These are phyloP conservation scores for Gymnopus androsaceus DNA, from an alignment of 1,284 basidiomycete species.

Conservation along the genomic window DNA sequence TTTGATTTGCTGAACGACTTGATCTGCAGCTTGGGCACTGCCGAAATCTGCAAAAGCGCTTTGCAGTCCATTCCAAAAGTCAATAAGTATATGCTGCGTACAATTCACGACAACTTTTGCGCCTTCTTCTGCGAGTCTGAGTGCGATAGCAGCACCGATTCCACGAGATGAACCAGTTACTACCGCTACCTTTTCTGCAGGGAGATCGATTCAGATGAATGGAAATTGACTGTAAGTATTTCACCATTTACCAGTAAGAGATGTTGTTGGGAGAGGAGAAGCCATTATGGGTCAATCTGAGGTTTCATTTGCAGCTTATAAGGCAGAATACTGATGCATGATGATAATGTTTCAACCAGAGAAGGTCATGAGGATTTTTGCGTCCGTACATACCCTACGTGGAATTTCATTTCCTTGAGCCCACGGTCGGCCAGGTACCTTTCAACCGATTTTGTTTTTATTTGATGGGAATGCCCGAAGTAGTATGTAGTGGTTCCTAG, in stretches of 20 bases:
- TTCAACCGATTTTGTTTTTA: too few species aligned
- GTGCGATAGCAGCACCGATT: slow-evolving; percentile 59
- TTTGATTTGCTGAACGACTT: slow-evolving; percentile 47
- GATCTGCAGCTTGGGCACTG: slow-evolving; percentile 38
- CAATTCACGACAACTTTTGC: slow-evolving; percentile 61
- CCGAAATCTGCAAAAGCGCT: background rate
- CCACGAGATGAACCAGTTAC: slow-evolving; percentile 64
- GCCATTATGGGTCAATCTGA: background rate
- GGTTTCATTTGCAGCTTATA: too few species aligned
- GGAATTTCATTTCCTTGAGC: too few species aligned
- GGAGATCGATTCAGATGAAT: background rate
- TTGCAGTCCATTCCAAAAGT: background rate
- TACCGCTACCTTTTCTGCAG: slow-evolving; percentile 50
- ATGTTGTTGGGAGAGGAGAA: background rate
- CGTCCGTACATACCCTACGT: too few species aligned
- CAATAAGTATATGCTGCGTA: background rate
- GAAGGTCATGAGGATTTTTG: too few species aligned
- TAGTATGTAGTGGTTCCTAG: too few species aligned
- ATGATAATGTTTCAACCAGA: too few species aligned
- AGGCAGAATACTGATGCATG: too few species aligned
- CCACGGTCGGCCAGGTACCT: too few species aligned
- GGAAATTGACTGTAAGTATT: background rate
- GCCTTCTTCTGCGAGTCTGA: slow-evolving; percentile 52
- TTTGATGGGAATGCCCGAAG: too few species aligned
- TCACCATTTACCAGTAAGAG: background rate